A percentile compares a stretch with the other conserved stretches of the same genome.
These are phyloP conservation scores for Schizopora paradoxa DNA, from an alignment of 1,284 basidiomycete species.

Conservation along the genomic window DNA sequence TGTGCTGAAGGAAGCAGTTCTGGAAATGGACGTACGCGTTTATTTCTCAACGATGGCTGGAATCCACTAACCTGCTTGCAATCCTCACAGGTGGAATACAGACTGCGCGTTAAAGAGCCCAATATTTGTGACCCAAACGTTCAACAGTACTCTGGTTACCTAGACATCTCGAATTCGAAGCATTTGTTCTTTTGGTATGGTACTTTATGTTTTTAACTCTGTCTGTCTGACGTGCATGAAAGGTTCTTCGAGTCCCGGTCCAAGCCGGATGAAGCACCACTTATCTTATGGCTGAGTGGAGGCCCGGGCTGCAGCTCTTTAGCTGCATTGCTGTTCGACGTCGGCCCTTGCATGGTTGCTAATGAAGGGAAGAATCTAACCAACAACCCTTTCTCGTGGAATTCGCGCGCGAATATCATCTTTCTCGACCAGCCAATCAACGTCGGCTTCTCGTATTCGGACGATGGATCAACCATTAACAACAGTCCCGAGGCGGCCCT, in stretches of 20 bases:
- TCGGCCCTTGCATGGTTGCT: constrained; percentile 77
- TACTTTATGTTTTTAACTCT: constrained; percentile 19
- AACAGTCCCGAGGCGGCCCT: constrained; percentile 69
- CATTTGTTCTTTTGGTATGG: constrained; percentile 84
- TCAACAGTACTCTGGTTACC: constrained; percentile 85
- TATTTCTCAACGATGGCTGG: background rate
- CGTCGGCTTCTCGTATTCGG: constrained; percentile 86
- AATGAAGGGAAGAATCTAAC: constrained; percentile 67
- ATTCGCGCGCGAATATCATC: constrained; percentile 48
- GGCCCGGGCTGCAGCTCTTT: constrained; percentile 78
- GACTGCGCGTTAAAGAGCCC: constrained; percentile 70
- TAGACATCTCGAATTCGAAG: constrained; percentile 82
- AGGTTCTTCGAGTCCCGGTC: constrained; percentile 84
- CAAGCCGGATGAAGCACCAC: constrained; percentile 69
- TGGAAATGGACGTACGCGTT: constrained; percentile 50
- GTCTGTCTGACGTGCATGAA: constrained; percentile 1
- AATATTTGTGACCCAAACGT: constrained; percentile 78
- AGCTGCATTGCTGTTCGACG: constrained; percentile 81
- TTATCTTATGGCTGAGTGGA: constrained; percentile 88
- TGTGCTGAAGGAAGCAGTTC: constrained; percentile 28
- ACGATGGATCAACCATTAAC: constrained; percentile 66
- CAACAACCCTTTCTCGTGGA: constrained; percentile 78
- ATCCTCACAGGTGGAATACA: constrained; percentile 61
- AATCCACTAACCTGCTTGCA: constrained; percentile 31
- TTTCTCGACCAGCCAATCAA: constrained; percentile 88